Conservation (phyloP, 805 yeast genomes). For the Metschnikowia picachoensis region DNA sequence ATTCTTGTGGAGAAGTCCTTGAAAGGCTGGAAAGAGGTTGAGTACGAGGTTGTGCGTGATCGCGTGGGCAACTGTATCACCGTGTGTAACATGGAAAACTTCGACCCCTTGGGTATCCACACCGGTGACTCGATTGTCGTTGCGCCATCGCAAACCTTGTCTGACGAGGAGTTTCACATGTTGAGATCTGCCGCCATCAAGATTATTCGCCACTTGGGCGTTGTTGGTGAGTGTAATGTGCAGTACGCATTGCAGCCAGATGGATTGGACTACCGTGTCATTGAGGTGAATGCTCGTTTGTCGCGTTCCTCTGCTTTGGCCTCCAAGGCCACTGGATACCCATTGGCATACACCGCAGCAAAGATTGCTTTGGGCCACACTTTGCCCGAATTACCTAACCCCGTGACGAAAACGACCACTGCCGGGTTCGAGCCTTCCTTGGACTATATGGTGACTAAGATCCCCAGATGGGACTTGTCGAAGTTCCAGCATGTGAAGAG, state of each 20-base stretch:
- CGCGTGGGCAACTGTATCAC: conserved; percentile 96
- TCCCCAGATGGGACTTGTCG: conserved; percentile 97
- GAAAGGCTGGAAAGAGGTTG: conserved; percentile 99
- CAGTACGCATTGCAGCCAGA: conserved; percentile 96
- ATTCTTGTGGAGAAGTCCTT: conserved; percentile 93
- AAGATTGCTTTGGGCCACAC: conserved; percentile 94
- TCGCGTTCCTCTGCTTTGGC: conserved; percentile 98
- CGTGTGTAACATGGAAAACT: conserved; percentile 98
- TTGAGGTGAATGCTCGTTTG: conserved; percentile 95
- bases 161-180: conserved; percentile 98
- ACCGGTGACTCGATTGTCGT: conserved; percentile 99
- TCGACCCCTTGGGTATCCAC: conserved; percentile 96
- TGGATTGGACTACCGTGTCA: conserved; percentile 91
- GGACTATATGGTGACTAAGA: conserved; percentile 94
- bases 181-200: conserved; percentile 95
- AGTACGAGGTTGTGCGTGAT: conserved; percentile 97
- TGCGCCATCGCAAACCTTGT: conserved; percentile 96
- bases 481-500: conserved; percentile 95
- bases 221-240: conserved; percentile 98
- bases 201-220: conserved; percentile 96
- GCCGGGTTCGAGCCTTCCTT: conserved; percentile 97
- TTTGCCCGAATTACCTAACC: conserved; percentile 91
- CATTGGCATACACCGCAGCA: conserved; percentile 97
- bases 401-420: conserved; percentile 92
- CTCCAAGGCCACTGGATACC: conserved; percentile 98